Percentiles rank a stretch among this genome's conserved stretches.
phyloP scores from a whole-genome alignment of 179 eudicot species.

The Vitellaria paradoxa region DNA sequence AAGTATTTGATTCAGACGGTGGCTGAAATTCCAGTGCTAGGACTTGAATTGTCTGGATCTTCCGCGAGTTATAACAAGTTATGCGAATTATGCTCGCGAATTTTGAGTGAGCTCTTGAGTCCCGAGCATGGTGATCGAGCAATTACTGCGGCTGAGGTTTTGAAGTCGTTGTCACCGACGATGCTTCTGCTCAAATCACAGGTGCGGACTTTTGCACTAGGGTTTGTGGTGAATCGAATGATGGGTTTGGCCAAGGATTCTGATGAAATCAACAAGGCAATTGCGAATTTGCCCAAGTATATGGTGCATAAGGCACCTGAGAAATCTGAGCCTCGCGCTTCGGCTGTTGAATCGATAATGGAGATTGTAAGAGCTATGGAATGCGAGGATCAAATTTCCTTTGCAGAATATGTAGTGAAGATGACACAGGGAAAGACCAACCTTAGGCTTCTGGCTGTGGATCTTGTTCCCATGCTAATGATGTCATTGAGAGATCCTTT shows the following conservation, averaged over 20 bases:
- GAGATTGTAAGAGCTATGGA: constrained; percentile 70
- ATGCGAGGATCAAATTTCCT: constrained; percentile 52
- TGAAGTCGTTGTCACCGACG: constrained; percentile 55
- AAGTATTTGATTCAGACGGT: constrained; percentile 72
- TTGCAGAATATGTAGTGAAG: constrained; percentile 72
- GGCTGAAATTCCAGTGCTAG: constrained; percentile 59
- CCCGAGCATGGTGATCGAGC: constrained; percentile 76
- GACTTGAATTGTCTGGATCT: constrained; percentile 51
- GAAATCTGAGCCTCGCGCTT: constrained; percentile 71
- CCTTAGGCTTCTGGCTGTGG: constrained; percentile 79
- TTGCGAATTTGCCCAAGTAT: constrained; percentile 74
- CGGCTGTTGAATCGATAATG: constrained; percentile 73
- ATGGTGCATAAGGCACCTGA: constrained; percentile 75
- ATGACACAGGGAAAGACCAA: constrained; percentile 77
- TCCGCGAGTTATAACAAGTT: constrained; percentile 43
- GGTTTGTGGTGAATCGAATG: constrained; percentile 63
- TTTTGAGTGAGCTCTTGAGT: constrained; percentile 52
- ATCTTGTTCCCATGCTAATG: constrained; percentile 56
- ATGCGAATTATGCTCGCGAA: constrained; percentile 44
- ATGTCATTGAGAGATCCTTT: constrained; percentile 37
- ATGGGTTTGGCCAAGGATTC: constrained; percentile 39
- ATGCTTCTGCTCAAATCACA: constrained; percentile 61
- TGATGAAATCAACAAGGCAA: constrained; percentile 43
- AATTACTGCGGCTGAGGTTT: constrained; percentile 62
- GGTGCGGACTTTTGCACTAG: constrained; percentile 51